Conservation (phyloP, 306 rosid genomes). For the Geum urbanum region DNA sequence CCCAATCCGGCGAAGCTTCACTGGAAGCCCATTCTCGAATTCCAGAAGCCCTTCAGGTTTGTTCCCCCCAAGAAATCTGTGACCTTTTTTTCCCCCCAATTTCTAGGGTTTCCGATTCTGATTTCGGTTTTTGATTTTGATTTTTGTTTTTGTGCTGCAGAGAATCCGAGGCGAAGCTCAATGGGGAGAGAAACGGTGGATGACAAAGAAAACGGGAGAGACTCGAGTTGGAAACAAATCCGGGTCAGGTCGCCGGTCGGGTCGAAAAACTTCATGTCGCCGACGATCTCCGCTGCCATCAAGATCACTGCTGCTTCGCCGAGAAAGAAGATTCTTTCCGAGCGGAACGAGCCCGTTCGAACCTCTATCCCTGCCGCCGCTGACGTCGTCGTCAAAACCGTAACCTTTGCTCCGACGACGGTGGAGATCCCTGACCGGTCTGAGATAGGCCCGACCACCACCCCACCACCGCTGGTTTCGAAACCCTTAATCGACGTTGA, state of each 20-base stretch:
- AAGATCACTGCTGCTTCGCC: too few species aligned
- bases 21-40: conserved; percentile 56
- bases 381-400: conserved; percentile 38
- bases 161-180: conserved; percentile 39
- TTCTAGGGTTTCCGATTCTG: neutral
- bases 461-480: conserved; percentile 7
- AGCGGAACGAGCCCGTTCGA: conserved; percentile 57
- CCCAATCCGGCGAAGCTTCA: conserved; percentile 63
- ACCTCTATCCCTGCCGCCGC: conserved; percentile 29
- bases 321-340: conserved; percentile 58
- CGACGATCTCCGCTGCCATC: too few species aligned
- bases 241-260: too few species aligned
- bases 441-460: conserved; percentile 26
- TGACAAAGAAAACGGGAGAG: too few species aligned
- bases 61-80: conserved; percentile 14
- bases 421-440: conserved; percentile 24
- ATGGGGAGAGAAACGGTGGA: too few species aligned
- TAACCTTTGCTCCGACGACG: conserved; percentile 9
- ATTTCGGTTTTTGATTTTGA: neutral
- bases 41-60: conserved; percentile 55
- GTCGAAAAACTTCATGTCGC: too few species aligned
- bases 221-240: too few species aligned
- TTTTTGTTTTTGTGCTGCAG: conserved; percentile 35
- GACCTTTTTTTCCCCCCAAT: neutral
- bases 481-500: conserved; percentile 18